Conservation (phyloP, 2,329 filamentous ascomycete species). For the Ploettnerulaceae sp. region DNA sequence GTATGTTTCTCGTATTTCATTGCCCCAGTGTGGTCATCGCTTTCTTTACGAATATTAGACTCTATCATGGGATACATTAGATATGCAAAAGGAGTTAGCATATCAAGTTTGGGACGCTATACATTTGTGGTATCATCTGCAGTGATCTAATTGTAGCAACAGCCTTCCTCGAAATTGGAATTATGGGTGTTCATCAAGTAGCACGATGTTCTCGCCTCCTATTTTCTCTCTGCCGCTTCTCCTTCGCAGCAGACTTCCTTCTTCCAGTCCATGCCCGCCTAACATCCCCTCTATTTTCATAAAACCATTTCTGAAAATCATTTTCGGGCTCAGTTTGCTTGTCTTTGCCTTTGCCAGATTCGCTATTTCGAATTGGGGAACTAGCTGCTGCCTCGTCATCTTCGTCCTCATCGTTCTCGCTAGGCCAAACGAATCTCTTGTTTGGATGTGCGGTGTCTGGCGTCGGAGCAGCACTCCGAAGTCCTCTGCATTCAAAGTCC, state of each 20-base stretch:
- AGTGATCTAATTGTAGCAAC: background rate
- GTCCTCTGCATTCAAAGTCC: constrained; percentile 68
- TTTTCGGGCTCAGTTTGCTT: constrained; percentile 30
- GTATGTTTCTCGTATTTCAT: too few relatives aligned
- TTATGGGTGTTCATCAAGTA: constrained; percentile 13
- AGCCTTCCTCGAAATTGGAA: background rate
- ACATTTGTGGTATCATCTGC: constrained; percentile 6
- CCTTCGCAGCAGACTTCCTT: constrained; percentile 58
- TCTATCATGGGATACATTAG: too few relatives aligned
- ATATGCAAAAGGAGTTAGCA: too few relatives aligned
- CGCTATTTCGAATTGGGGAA: constrained; percentile 16
- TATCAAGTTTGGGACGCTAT: background rate
- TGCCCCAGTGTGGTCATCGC: too few relatives aligned
- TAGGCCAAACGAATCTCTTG: constrained; percentile 55
- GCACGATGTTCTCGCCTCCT: constrained; percentile 42
- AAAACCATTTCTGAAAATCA: constrained; percentile 65
- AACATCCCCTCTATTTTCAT: constrained; percentile 59
- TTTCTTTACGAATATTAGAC: too few relatives aligned
- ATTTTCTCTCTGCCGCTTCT: constrained; percentile 63
- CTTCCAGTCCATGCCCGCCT: constrained; percentile 63
- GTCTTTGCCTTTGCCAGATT: constrained; percentile 20
- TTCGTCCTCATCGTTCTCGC: constrained; percentile 42
- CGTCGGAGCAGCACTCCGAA: constrained; percentile 89
- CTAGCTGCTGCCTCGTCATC: constrained; percentile 34
- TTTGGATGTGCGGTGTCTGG: constrained; percentile 83